Evolutionary conservation across 352 stramenopile genomes (phyloP), one percentile per base, ranked within the genome.

Genomic region (Chrysophaeum taylorii): DNA sequence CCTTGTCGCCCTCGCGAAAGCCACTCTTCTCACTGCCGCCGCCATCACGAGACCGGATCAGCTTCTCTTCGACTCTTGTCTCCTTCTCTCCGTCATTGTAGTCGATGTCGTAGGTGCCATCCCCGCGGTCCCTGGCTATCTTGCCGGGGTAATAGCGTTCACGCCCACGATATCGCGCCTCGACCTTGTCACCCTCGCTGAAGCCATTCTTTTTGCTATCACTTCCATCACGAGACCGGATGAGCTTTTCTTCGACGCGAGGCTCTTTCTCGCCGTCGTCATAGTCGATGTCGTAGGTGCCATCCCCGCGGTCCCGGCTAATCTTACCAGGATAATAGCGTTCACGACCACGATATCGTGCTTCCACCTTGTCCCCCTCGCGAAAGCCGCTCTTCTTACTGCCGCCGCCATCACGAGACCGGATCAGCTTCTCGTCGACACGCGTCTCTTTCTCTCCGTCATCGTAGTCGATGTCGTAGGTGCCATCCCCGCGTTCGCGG

Each of bases 391-490:
- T n/a, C n/a, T n/a, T n/a, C n/a, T n/a, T n/a, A n/a, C n/a, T n/a
- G n/a, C n/a, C n/a, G n/a, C n/a, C n/a, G n/a, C n/a, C n/a, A n/a
- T n/a, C n/a, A n/a, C n/a, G n/a, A n/a, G n/a, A n/a, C n/a, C 68
- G 68, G 39, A 69, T 61, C 9, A 35, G 33, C 48, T 76, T 39
- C 21, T 50, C 68, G 23, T 73, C 36, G 31, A 80, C 76, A 21
- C 18, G 36, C 18, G 39, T 72, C 53, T 87, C 81, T 18, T 86
- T 67, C 38, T 88, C 84, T 43, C 84, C 84, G 16, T 71, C 84
- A 33, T 87, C 84, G 48, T 85, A 75, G 48, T 89, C 81, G 21
- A 90, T 52, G 41, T 87, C 82, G 43, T 78, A 90, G 21, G 82
- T 87, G 41, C 82, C 83, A 74, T 89, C 78, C 16, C 70, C 31